Conservation (phyloP, 163 green algal species). For the Scenedesmus sp. region DNA sequence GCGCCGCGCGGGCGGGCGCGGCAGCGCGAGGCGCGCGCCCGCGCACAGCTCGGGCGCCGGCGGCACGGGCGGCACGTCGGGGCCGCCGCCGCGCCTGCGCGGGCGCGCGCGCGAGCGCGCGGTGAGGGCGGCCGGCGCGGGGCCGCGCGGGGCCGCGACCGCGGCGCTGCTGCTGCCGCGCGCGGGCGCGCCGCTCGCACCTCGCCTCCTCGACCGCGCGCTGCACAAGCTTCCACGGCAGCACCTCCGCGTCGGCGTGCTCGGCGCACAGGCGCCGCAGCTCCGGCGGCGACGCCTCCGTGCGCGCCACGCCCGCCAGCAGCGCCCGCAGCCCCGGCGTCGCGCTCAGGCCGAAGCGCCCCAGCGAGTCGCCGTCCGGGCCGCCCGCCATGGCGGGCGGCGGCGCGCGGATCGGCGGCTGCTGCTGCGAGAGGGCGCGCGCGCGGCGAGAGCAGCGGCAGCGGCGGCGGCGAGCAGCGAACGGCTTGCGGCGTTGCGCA, state of each 20-base stretch:
- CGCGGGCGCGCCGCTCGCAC: no score
- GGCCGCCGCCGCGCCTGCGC: no score
- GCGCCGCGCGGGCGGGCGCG: background rate
- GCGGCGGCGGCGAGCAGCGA: no score
- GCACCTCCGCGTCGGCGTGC: background rate
- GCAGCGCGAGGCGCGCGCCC: background rate
- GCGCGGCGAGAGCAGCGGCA: no score
- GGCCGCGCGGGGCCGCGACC: no score
- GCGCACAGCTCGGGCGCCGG: background rate
- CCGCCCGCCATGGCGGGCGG: no score
- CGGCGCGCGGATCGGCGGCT: no score
- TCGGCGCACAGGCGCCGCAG: slow-evolving; percentile 22
- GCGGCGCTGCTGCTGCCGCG: slow-evolving; percentile 4
- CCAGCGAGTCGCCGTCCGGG: slow-evolving; percentile 2
- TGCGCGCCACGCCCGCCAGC: background rate
- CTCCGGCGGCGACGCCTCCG: slow-evolving; percentile 8
- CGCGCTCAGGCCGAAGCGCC: slow-evolving; percentile 7
- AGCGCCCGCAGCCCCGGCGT: background rate
- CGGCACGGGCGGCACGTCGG: no score
- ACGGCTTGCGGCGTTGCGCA: no score
- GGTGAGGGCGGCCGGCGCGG: no score
- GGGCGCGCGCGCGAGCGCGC: no score
- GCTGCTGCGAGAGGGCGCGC: no score
- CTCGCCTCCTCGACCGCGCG: background rate
- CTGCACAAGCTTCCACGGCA: slow-evolving; percentile 37